Conservation (phyloP, 176 grass and related monocot genomes). For the Juncus inflexus region DNA sequence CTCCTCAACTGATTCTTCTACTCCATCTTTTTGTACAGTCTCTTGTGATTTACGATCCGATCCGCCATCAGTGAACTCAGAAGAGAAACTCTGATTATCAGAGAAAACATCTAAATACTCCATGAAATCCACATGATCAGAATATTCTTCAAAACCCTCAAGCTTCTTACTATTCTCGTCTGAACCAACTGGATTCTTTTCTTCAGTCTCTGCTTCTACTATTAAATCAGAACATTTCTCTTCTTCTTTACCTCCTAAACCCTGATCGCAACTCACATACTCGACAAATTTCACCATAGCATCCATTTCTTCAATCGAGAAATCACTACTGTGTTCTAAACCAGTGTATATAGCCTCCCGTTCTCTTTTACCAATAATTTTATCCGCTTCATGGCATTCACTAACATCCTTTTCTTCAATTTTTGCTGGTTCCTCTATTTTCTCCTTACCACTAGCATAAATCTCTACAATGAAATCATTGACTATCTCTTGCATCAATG, state of each 20-base stretch:
- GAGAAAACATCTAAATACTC: slow-evolving; percentile 33
- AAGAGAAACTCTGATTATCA: slow-evolving; percentile 43
- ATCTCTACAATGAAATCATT: slow-evolving; percentile 55
- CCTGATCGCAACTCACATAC: slow-evolving; percentile 38
- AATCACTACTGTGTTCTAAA: slow-evolving; percentile 47
- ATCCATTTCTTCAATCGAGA: slow-evolving; percentile 63
- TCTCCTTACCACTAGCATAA: slow-evolving; percentile 30
- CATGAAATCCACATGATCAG: slow-evolving; percentile 17
- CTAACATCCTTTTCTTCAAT: slow-evolving; percentile 2
- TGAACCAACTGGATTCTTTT: neutral
- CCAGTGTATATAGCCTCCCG: slow-evolving; percentile 14
- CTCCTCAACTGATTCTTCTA: slow-evolving; percentile 1
- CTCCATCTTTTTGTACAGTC: neutral
- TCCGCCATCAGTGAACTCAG: slow-evolving; percentile 40
- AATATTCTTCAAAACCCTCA: slow-evolving; percentile 13
- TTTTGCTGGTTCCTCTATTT: slow-evolving; percentile 5
- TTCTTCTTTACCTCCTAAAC: neutral
- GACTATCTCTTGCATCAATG: slow-evolving; percentile 50
- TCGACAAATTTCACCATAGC: slow-evolving; percentile 51
- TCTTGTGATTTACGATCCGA: neutral
- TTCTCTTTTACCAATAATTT: slow-evolving; percentile 16
- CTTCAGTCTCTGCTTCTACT: slow-evolving; percentile 18
- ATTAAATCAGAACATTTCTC: slow-evolving; percentile 3
- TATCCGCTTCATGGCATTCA: neutral
- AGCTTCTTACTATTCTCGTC: slow-evolving; percentile 9